These are phyloP conservation scores for Exophiala lecanii-corni DNA, from an alignment of 2,329 filamentous ascomycete species.

Conservation along the genomic window DNA sequence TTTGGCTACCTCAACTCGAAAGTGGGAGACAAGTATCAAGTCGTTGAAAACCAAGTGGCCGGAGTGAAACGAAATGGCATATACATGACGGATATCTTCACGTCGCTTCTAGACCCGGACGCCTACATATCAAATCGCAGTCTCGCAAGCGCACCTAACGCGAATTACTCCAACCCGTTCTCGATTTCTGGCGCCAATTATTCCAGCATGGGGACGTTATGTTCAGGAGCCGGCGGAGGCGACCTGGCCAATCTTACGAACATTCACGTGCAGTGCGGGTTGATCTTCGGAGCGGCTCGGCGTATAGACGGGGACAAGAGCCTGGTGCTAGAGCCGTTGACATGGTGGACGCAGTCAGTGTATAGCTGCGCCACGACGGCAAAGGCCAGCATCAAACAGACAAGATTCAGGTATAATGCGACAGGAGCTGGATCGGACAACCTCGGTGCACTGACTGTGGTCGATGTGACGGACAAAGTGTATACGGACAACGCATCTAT, in stretches of 20 bases:
- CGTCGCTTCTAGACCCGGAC: slow-evolving; percentile 8
- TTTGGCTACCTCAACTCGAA: slow-evolving; percentile 38
- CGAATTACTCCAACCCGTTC: slow-evolving; percentile 32
- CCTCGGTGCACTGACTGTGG: slow-evolving; percentile 34
- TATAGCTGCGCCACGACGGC: slow-evolving; percentile 43
- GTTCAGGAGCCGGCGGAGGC: slow-evolving; percentile 29
- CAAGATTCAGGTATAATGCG: slow-evolving; percentile 41
- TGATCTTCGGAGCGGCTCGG: slow-evolving; percentile 38
- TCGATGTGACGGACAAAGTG: slow-evolving; percentile 34
- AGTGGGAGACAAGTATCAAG: slow-evolving; percentile 33
- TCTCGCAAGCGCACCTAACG: slow-evolving; percentile 3
- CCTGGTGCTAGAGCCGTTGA: slow-evolving; percentile 38
- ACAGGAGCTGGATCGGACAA: slow-evolving; percentile 30
- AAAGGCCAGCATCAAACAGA: slow-evolving; percentile 44
- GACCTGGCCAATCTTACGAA: slow-evolving; percentile 42
- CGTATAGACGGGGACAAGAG: slow-evolving; percentile 33
- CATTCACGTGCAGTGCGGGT: slow-evolving; percentile 37
- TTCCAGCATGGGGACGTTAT: slow-evolving; percentile 27
- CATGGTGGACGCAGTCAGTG: slow-evolving; percentile 40
- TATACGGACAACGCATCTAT: slow-evolving; percentile 32
- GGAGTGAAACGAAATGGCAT: slow-evolving; percentile 8
- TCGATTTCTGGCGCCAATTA: slow-evolving; percentile 29
- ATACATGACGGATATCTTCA: slow-evolving; percentile 1
- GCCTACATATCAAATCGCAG: slow-evolving; percentile 11
- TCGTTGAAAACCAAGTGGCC: slow-evolving; percentile 3